Base-by-base conservation (phyloP, 148 eudicot genomes). In the Suaeda aralocaspica region DNA sequence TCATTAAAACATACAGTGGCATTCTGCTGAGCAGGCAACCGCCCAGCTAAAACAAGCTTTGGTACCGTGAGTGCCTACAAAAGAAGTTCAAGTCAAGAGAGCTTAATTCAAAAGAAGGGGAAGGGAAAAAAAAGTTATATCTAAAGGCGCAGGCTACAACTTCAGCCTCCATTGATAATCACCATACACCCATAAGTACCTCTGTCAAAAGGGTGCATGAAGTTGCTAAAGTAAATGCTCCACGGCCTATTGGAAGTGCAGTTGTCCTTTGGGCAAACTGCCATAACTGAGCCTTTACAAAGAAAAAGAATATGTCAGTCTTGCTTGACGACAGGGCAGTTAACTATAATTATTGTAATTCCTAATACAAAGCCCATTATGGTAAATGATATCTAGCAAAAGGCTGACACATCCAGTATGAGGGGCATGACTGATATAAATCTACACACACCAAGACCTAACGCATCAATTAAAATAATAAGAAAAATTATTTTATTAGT, bases 251-350 rank as follows among this genome's bases (percentile, higher is more conserved):
- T 57, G 99, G 93, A 69, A 94, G 99, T 59, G 99, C 84, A 64
- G 97, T 89, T 63, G 99, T 94, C 85, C 97, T 89, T 73, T 91
- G 99, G 42, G 96, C 96, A 79, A 94, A 87, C 76, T 87, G 99
- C 99, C 99, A 94, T 64, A 94, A 79, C 82, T 91, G 97, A 76
- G 88, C 89, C 99, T 94, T 72, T 50, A 82, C n/a, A 72, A 63
- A 36, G 14, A 39, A 41, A 33, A 55, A 2, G 50, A 39, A 63
- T 42, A 49, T 33, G 48, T n/a, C n/a, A 13, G 12, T 29, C 22
- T 44, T 48, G 28, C 16, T 36, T 18, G 39, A 42, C 52, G 11
- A 68, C 29, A 71, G 21, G 8, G 3, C 24, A 60, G 9, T n/a
- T 48, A 2, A 16, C 2, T 11, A 48, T n/a, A 48, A 5, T 49